These are phyloP conservation scores for Cicer pinnatifidum DNA, from an alignment of 306 rosid species.

Conservation along the genomic window DNA sequence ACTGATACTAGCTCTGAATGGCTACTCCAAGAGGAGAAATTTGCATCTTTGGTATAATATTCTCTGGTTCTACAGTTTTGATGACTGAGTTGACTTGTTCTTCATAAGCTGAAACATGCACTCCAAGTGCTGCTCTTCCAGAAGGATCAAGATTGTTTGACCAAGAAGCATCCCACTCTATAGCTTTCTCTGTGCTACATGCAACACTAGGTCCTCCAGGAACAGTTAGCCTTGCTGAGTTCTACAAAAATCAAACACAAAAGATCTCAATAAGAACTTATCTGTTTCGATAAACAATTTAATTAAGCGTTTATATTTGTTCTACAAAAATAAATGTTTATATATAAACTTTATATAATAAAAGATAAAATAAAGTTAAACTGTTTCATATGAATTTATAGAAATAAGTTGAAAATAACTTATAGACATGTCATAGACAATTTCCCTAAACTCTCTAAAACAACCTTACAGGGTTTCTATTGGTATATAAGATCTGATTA, in stretches of 20 bases:
- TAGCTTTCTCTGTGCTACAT: conserved; percentile 90
- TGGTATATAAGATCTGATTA: background rate
- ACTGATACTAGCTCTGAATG: conserved; percentile 57
- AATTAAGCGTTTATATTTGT: background rate
- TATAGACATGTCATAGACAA: too few species aligned
- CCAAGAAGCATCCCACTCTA: conserved; percentile 95
- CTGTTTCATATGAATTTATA: too few species aligned
- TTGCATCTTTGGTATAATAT: conserved; percentile 61
- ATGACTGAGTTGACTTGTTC: conserved; percentile 34
- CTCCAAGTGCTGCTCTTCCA: conserved; percentile 92
- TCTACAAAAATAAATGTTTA: background rate
- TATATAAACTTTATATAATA: too few species aligned
- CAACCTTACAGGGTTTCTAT: too few species aligned
- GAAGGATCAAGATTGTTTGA: conserved; percentile 86
- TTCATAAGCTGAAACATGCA: conserved; percentile 79
- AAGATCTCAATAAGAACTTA: background rate
- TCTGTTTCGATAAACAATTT: background rate
- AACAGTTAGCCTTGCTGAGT: conserved; percentile 81
- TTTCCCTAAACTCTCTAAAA: too few species aligned
- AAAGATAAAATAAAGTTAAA: too few species aligned
- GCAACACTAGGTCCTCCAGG: conserved; percentile 97
- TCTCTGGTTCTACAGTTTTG: conserved; percentile 50
- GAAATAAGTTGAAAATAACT: too few species aligned
- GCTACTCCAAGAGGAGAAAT: conserved; percentile 58
- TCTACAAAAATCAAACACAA: conserved; percentile 51